Evolutionary conservation across 345 rosid species (phyloP).

Genomic region (Salix arbutifolia): DNA sequence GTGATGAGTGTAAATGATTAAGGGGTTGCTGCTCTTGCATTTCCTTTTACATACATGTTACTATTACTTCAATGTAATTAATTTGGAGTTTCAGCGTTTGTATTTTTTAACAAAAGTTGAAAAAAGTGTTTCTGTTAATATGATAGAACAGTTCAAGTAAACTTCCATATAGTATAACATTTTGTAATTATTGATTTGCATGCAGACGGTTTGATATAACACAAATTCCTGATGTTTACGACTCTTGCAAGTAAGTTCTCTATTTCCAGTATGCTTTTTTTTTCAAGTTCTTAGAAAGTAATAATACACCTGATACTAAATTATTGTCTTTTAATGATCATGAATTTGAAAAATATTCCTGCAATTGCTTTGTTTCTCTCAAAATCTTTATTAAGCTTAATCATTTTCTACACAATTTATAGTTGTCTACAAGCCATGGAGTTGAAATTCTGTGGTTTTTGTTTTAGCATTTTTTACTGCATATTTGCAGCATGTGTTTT

Average conservation of each 20-base stretch:
- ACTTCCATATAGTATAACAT: conserved; percentile 5
- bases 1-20: background rate
- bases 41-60: background rate
- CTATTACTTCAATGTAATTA: background rate
- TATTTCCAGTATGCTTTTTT: conserved; percentile 7
- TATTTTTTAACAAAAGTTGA: background rate
- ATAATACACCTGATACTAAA: background rate
- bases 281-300: background rate
- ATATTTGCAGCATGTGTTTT: background rate
- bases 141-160: background rate
- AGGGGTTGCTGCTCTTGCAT: background rate
- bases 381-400: background rate
- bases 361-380: background rate
- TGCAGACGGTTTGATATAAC: conserved; percentile 95
- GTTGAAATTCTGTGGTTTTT: background rate
- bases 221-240: conserved; percentile 98
- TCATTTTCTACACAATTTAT: background rate
- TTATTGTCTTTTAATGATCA: background rate
- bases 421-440: background rate
- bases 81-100: background rate
- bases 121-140: background rate
- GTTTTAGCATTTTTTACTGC: background rate
- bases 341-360: background rate
- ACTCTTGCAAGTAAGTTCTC: conserved; percentile 96
- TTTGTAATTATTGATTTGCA: conserved; percentile 14